Conservation (phyloP, 83 land plant genomes). For the Larix sibirica region DNA sequence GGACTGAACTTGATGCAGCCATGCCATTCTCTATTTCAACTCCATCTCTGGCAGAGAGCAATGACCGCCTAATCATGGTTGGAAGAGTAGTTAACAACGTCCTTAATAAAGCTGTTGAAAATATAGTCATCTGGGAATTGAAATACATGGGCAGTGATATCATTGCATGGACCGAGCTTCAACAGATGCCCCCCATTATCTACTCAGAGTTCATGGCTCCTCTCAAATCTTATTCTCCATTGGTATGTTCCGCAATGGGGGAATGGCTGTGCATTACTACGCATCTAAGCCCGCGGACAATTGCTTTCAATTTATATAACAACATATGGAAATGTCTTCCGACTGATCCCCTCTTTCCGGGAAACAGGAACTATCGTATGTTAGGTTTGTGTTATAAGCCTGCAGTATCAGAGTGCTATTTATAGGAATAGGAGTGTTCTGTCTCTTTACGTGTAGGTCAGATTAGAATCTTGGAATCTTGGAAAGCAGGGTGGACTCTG, state of each 20-base stretch:
- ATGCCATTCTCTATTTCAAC: slow-evolving; percentile 17
- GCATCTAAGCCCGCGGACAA: neutral
- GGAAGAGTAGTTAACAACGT: slow-evolving; percentile 14
- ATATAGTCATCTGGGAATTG: neutral
- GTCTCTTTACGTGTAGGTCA: too few relatives aligned
- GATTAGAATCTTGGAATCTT: too few relatives aligned
- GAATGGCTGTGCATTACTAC: slow-evolving; percentile 15
- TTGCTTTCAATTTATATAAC: neutral
- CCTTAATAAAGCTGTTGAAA: neutral
- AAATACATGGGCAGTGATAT: neutral
- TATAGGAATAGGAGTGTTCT: neutral
- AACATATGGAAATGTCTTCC: slow-evolving; percentile 4
- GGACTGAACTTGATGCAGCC: slow-evolving; percentile 15
- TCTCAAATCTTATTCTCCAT: neutral
- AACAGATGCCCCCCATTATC: slow-evolving; percentile 8
- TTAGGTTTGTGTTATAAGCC: slow-evolving; percentile 18
- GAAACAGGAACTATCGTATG: slow-evolving; percentile 4
- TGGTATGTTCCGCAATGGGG: slow-evolving; percentile 12
- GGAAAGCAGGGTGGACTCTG: too few relatives aligned
- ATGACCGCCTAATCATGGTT: slow-evolving; percentile 14
- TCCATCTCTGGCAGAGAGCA: slow-evolving; percentile 16
- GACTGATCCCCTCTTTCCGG: slow-evolving; percentile 17
- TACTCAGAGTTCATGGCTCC: slow-evolving; percentile 5
- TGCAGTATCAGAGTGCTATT: neutral
- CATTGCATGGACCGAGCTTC: neutral